A percentile compares a stretch with the other conserved stretches of the same genome.
These are phyloP conservation scores for Rhodotorula babjevae DNA, from an alignment of 768 basidiomycete species.

Conservation along the genomic window DNA sequence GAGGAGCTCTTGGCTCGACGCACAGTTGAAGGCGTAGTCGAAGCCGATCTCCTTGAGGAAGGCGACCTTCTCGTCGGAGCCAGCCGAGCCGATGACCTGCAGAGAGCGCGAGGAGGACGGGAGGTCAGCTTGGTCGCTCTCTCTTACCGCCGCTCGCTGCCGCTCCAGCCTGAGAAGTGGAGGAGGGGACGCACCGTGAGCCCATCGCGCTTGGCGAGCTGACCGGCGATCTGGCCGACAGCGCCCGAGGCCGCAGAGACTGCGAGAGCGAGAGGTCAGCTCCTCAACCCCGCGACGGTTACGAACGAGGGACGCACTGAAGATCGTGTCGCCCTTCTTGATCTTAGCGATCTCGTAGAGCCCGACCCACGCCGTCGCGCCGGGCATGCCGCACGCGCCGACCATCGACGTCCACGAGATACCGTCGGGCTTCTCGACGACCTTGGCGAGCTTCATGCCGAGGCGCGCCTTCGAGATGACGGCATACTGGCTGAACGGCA, in stretches of 20 bases:
- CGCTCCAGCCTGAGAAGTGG: neutral
- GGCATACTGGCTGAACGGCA: constrained; percentile 17
- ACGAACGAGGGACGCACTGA: constrained; percentile 34
- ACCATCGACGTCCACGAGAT: constrained; percentile 15
- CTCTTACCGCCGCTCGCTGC: no score
- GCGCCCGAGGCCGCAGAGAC: constrained; percentile 54
- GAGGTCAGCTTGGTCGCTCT: neutral
- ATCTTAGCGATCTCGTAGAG: constrained; percentile 50
- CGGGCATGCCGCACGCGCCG: constrained; percentile 44
- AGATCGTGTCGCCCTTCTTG: constrained; percentile 57
- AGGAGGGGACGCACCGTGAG: constrained; percentile 19
- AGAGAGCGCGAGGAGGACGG: neutral
- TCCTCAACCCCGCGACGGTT: no score
- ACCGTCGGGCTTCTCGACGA: constrained; percentile 25
- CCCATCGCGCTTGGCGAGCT: constrained; percentile 52
- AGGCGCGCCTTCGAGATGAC: neutral
- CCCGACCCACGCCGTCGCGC: constrained; percentile 34
- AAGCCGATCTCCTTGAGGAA: constrained; percentile 59
- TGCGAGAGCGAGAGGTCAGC: neutral
- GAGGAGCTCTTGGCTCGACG: no score
- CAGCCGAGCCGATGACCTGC: constrained; percentile 64
- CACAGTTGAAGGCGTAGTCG: constrained; percentile 65
- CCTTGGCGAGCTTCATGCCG: constrained; percentile 6
- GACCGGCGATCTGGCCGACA: constrained; percentile 58
- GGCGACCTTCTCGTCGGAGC: constrained; percentile 67